These are phyloP conservation scores for Pythium insidiosum DNA, from an alignment of 352 stramenopile genomes.

Conservation along the genomic window DNA sequence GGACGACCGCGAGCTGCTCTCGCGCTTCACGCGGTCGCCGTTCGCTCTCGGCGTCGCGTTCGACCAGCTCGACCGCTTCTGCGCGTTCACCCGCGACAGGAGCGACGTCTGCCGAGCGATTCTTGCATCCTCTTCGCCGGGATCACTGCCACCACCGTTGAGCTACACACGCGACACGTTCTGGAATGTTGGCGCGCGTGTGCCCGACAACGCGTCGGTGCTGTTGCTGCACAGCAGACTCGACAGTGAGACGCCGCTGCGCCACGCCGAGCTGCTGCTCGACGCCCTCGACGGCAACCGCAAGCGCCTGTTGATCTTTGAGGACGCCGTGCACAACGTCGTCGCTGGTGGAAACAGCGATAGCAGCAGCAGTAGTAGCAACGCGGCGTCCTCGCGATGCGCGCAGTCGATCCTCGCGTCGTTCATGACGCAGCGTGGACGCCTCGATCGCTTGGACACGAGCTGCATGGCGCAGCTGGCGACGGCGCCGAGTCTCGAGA, in stretches of 20 bases:
- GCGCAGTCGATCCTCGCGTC: conserved; percentile 45
- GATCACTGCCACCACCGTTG: conserved; percentile 16
- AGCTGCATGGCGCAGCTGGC: conserved; percentile 36
- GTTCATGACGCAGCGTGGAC: conserved; percentile 32
- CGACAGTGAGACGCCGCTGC: conserved; percentile 30
- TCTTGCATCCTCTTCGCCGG: no score
- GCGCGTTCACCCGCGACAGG: conserved; percentile 41
- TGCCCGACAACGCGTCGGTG: conserved; percentile 30
- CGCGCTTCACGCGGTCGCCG: conserved; percentile 32
- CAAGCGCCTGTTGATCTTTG: conserved; percentile 43
- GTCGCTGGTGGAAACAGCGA: no score
- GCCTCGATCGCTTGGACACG: conserved; percentile 40
- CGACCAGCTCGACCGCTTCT: conserved; percentile 42
- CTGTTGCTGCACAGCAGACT: conserved; percentile 42
- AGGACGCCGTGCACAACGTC: conserved; percentile 30
- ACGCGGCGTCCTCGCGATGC: conserved; percentile 18
- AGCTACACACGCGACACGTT: conserved; percentile 24
- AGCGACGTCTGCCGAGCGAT: conserved; percentile 32
- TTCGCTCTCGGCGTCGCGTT: conserved; percentile 40
- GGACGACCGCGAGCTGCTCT: conserved; percentile 26
- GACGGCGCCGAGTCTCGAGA: conserved; percentile 18
- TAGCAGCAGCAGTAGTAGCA: no score
- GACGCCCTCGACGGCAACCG: conserved; percentile 20
- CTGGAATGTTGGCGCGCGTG: conserved; percentile 20
- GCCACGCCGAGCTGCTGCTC: conserved; percentile 35